phyloP scores from a whole-genome alignment of 805 yeast species.

The Danielia reshetovae region DNA sequence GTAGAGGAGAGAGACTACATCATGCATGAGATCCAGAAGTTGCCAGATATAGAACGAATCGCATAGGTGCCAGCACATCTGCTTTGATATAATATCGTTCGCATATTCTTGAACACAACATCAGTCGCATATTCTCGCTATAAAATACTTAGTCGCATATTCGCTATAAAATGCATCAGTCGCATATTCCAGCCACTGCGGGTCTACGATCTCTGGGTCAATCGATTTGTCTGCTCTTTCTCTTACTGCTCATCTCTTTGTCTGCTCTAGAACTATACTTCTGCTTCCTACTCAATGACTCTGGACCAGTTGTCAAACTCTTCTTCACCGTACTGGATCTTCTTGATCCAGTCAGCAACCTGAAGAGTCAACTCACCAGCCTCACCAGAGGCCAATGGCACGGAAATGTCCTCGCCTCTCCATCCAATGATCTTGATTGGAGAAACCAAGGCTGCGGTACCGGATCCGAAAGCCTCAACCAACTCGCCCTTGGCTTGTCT shows the following conservation, averaged over 20 bases:
- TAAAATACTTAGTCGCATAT: too few species aligned
- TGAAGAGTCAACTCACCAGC: constrained; percentile 78
- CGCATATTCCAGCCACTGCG: too few species aligned
- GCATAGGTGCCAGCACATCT: too few species aligned
- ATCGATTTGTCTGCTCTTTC: too few species aligned
- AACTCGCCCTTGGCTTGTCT: constrained; percentile 76
- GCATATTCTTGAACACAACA: too few species aligned
- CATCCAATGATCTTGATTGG: constrained; percentile 88
- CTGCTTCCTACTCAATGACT: constrained; percentile 30
- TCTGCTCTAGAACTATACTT: too few species aligned
- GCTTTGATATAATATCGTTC: too few species aligned
- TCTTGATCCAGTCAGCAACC: constrained; percentile 81
- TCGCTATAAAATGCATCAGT: too few species aligned
- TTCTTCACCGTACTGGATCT: constrained; percentile 84
- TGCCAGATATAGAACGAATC: constrained; percentile 54
- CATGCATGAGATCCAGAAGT: constrained; percentile 63
- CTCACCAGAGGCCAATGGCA: constrained; percentile 79
- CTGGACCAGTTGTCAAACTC: constrained; percentile 56
- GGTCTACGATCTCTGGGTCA: too few species aligned
- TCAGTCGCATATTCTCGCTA: too few species aligned
- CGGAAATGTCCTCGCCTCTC: constrained; percentile 65
- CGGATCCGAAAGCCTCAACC: constrained; percentile 94
- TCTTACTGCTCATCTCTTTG: too few species aligned
- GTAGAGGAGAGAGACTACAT: constrained; percentile 80
- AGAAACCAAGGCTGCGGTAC: constrained; percentile 96